Evolutionary conservation across 495 filamentous ascomycete species (phyloP).

Genomic region (Aspergillus conjunctus): DNA sequence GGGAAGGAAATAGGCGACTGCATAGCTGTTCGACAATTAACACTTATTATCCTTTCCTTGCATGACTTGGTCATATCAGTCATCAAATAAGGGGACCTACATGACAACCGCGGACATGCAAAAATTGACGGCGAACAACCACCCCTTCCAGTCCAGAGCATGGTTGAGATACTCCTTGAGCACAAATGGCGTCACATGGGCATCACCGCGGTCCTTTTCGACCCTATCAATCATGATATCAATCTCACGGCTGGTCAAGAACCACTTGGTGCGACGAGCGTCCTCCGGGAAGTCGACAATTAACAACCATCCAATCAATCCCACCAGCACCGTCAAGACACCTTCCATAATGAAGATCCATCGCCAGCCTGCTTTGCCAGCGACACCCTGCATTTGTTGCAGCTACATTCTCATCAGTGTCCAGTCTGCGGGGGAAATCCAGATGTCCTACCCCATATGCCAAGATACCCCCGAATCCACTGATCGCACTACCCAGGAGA

Average conservation of each 20-base stretch:
- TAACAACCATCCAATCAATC: conserved; percentile 42
- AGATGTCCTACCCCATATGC: conserved; percentile 60
- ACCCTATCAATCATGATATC: conserved; percentile 54
- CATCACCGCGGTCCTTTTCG: conserved; percentile 53
- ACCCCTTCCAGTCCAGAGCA: conserved; percentile 56
- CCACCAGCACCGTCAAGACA: conserved; percentile 38
- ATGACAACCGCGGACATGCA: conserved; percentile 27
- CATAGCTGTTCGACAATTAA: neutral
- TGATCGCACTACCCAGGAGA: conserved; percentile 49
- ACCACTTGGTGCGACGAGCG: conserved; percentile 40
- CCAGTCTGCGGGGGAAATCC: no score
- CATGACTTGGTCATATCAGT: no score
- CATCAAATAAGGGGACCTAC: conserved; percentile 37
- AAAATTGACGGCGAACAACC: conserved; percentile 55
- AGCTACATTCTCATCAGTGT: no score
- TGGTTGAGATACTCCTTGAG: conserved; percentile 43
- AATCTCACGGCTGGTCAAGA: conserved; percentile 43
- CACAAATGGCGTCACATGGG: conserved; percentile 43
- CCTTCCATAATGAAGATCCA: conserved; percentile 62
- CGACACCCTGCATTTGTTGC: conserved; percentile 46
- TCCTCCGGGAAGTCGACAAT: conserved; percentile 57
- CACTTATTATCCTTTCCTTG: no score
- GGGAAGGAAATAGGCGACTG: conserved; percentile 15
- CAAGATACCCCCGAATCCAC: conserved; percentile 58
- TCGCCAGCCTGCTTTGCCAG: conserved; percentile 54